A percentile compares a stretch with the other conserved stretches of the same genome.
phyloP scores from a whole-genome alignment of 1,284 basidiomycete genomes.

The Grifola frondosa region DNA sequence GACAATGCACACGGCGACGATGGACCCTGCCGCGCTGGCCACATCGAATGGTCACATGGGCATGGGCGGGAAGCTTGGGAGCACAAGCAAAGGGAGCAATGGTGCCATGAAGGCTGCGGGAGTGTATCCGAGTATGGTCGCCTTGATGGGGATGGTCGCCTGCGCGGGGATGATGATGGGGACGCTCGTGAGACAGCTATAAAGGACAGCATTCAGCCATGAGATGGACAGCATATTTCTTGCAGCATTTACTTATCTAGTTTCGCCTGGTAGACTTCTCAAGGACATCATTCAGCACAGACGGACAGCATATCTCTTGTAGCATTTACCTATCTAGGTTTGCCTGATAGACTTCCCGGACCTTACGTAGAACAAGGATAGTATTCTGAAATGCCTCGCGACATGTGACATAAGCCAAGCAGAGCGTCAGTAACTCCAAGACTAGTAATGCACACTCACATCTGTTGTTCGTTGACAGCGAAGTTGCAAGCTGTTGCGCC shows the following conservation, averaged over 20 bases:
- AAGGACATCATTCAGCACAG: no score
- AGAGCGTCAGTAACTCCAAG: no score
- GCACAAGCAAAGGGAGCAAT: slow-evolving; percentile 46
- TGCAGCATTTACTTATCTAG: background rate
- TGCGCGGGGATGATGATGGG: slow-evolving; percentile 7
- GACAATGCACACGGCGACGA: slow-evolving; percentile 41
- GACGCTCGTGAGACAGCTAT: slow-evolving; percentile 5
- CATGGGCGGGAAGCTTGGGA: slow-evolving; percentile 35
- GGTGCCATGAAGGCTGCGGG: slow-evolving; percentile 15
- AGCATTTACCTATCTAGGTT: background rate
- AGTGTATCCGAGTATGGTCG: slow-evolving; percentile 11
- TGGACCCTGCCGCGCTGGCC: slow-evolving; percentile 38
- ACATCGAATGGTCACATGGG: slow-evolving; percentile 53
- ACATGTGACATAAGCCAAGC: no score
- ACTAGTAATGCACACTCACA: no score
- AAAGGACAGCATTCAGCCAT: no score
- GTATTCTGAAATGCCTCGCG: no score
- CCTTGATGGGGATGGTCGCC: slow-evolving; percentile 8
- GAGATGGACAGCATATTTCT: no score
- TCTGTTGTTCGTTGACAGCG: no score
- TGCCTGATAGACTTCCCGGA: slow-evolving; percentile 2
- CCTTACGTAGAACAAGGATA: no score
- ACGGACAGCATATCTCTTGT: no score
- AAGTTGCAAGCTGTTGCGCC: no score
- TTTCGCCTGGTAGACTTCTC: slow-evolving; percentile 1